Conservation (phyloP, 768 basidiomycete genomes). For the Hemileccinum rubropunctum region DNA sequence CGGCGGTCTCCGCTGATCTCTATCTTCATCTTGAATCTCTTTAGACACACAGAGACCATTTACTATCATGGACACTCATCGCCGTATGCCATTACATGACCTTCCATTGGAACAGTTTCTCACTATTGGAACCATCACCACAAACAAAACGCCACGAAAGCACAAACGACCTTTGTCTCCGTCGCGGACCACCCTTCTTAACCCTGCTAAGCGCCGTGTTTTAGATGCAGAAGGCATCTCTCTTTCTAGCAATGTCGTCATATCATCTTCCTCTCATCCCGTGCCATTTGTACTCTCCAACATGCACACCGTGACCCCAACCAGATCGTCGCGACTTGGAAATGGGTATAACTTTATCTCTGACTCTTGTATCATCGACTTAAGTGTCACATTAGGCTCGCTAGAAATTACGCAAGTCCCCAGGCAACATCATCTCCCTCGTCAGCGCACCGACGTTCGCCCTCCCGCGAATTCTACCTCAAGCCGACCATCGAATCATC, state of each 20-base stretch:
- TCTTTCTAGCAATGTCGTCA: slow-evolving; percentile 23
- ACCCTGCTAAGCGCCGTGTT: slow-evolving; percentile 68
- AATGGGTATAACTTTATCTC: slow-evolving; percentile 28
- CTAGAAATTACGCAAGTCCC: slow-evolving; percentile 6
- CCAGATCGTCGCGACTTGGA: slow-evolving; percentile 32
- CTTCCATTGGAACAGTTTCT: slow-evolving; percentile 58
- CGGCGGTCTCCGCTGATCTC: slow-evolving; percentile 22
- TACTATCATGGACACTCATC: slow-evolving; percentile 25
- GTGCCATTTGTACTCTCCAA: slow-evolving; percentile 32
- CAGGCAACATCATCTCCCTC: slow-evolving; percentile 11
- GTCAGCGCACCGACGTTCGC: slow-evolving; percentile 13
- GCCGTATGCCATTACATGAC: slow-evolving; percentile 55
- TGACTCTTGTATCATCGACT: slow-evolving; percentile 30
- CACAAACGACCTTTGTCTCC: slow-evolving; percentile 67
- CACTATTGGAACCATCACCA: slow-evolving; percentile 27
- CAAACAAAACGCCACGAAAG: slow-evolving; percentile 27
- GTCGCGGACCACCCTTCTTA: slow-evolving; percentile 44
- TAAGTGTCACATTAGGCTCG: slow-evolving; percentile 4
- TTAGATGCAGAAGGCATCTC: slow-evolving; percentile 52
- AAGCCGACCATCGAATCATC: slow-evolving; percentile 38
- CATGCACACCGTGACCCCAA: slow-evolving; percentile 26
- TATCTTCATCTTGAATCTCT: slow-evolving; percentile 11
- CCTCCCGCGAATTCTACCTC: slow-evolving; percentile 20
- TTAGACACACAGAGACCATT: background rate
- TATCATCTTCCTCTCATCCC: slow-evolving; percentile 24